These are phyloP conservation scores for Suillus occidentalis DNA, from an alignment of 768 basidiomycete genomes.

Conservation along the genomic window DNA sequence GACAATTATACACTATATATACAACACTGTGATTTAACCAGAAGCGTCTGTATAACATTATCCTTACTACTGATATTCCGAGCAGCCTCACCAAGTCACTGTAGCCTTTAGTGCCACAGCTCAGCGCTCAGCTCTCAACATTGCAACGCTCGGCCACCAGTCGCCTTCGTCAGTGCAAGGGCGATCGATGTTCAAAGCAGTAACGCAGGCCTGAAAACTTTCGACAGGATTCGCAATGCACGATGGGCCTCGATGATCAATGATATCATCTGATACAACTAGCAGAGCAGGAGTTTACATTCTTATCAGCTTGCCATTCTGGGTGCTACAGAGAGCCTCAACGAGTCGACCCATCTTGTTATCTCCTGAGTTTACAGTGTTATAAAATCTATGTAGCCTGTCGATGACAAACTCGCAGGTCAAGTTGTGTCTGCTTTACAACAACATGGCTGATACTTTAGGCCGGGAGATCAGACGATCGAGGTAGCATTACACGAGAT, in stretches of 20 bases:
- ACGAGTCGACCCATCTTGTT: constrained; percentile 22
- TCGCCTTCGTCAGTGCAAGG: not conserved
- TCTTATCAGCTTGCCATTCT: constrained; percentile 24
- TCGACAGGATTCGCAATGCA: constrained; percentile 7
- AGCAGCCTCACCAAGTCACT: not conserved
- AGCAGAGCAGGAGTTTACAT: constrained; percentile 3
- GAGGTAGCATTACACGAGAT: no score
- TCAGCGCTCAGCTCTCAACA: not conserved
- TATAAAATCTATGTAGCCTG: constrained; percentile 22
- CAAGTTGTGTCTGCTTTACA: not conserved
- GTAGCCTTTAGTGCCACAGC: not conserved
- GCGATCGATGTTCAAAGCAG: not conserved
- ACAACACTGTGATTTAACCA: not conserved
- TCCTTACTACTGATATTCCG: not conserved
- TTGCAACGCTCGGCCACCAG: not conserved
- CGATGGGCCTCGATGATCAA: not conserved
- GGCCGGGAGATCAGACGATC: no score
- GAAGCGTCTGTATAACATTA: not conserved
- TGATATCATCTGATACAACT: constrained; percentile 1
- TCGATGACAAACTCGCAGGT: not conserved
- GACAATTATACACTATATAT: not conserved
- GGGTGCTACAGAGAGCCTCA: constrained; percentile 13
- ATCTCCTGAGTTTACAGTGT: constrained; percentile 21
- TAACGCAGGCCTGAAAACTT: not conserved
- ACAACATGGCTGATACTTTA: not conserved